phyloP scores from a whole-genome alignment of 768 basidiomycete genomes.

The Sporobolomyces roseus region DNA sequence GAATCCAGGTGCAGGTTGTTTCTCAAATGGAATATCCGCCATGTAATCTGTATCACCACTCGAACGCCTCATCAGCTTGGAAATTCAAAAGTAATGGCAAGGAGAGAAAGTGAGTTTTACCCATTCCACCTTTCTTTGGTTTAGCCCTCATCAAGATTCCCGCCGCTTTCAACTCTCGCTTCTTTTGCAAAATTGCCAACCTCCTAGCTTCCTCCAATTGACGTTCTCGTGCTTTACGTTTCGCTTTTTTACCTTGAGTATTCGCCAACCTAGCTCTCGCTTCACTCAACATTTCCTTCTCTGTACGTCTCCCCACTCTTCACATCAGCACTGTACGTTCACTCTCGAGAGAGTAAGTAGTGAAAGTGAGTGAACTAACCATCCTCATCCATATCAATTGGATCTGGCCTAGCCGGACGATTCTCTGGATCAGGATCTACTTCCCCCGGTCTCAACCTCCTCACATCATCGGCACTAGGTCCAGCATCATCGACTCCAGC shows the following conservation, averaged over 20 bases:
- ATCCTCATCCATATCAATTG: constrained; percentile 99
- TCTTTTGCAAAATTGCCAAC: constrained; percentile 92
- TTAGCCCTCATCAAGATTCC: constrained; percentile 98
- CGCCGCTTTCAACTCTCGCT: constrained; percentile 93
- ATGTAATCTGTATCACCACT: constrained; percentile 85
- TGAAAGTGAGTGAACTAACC: constrained; percentile 55
- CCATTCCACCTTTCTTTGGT: constrained; percentile 96
- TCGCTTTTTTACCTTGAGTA: constrained; percentile 99
- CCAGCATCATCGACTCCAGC: constrained; percentile 75
- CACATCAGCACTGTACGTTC: too few relatives aligned
- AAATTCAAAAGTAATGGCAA: too few relatives aligned
- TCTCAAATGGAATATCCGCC: constrained; percentile 97
- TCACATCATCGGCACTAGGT: constrained; percentile 87
- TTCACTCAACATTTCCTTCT: constrained; percentile 99
- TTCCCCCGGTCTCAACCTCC: constrained; percentile 85
- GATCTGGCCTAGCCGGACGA: constrained; percentile 94
- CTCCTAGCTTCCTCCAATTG: constrained; percentile 94
- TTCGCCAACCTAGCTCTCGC: constrained; percentile 96
- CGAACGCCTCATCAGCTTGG: too few relatives aligned
- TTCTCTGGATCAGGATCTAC: constrained; percentile 99
- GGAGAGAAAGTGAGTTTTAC: constrained; percentile 16
- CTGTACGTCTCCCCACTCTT: too few relatives aligned
- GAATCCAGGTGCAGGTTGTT: constrained; percentile 89
- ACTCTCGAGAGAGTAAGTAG: not conserved
- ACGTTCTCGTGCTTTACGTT: constrained; percentile 94